Base-by-base conservation (phyloP, 805 yeast species). In the Gaillardinia entomophila region DNA sequence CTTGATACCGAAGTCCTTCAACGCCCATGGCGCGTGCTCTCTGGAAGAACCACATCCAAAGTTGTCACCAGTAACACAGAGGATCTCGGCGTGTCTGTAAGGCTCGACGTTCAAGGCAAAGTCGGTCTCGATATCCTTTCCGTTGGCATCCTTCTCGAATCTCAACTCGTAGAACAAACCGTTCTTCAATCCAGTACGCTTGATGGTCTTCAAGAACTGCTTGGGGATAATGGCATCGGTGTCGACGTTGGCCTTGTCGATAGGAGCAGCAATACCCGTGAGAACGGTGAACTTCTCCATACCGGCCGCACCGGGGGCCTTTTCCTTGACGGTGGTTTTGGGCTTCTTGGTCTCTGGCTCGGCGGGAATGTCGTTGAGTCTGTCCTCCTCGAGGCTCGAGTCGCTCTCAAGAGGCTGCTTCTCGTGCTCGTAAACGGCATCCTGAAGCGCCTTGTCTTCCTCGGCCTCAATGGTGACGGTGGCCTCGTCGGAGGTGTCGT, bases 21-120 rank as follows among this genome's bases (percentile, higher is more conserved):
- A 73, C 2, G 98, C 97, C 98, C 98, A 92, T 37, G 98, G 97
- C 22, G 98, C 98, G 54, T 92, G 98, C 63, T 92, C 98, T 75
- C 98, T 86, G 2, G 97, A 89, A 26, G 97, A 89, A 52, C 98
- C 98, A 70, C 98, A 92, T 46, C 98, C 98, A 57, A 92, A 92
- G 71, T 92, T 92, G 57, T 86, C 95, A 59, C 98, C 98, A 27
- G 94, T 79, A 38, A 88, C 95, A 46, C 90, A 82, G 45, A 92
- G 68, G 46, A 90, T 81, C 60, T 83, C 79, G 14, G 97, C 82
- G 16, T 72, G 51, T 45, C 80, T 76, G 71, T 79, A 90, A 32
- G 96, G 96, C 34, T 71, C 82, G 32, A 77, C 85, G 59, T 92
- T 92, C 48, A 92, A 73, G 35, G 84, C 82, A 45, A 92, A 92